Percentiles rank a stretch among this genome's conserved stretches.
Evolutionary conservation across 1,139 yeast species (phyloP).

Genomic region (Lodderomyces jiufengensis): DNA sequence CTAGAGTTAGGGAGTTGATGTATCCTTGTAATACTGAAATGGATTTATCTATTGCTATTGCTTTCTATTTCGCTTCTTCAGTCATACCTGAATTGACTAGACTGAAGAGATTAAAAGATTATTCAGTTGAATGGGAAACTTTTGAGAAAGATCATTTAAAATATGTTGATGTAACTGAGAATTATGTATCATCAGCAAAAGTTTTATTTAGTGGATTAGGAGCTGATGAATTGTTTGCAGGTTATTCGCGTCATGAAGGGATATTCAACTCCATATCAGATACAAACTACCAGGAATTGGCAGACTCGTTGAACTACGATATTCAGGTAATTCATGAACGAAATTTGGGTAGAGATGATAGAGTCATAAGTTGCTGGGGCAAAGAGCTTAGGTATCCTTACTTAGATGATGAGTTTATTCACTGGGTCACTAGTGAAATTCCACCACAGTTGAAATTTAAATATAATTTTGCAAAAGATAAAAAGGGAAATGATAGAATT

Average conservation of each 20-base stretch:
- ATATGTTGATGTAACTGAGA: slow-evolving; percentile 8
- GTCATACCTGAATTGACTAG: slow-evolving; percentile 24
- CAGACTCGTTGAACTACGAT: slow-evolving; percentile 60
- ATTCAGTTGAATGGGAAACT: slow-evolving; percentile 19
- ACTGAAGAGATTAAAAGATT: slow-evolving; percentile 15
- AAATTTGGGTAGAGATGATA: slow-evolving; percentile 87
- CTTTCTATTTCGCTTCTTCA: slow-evolving; percentile 82
- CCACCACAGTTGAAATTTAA: slow-evolving; percentile 51
- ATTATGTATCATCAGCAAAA: slow-evolving; percentile 51
- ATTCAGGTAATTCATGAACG: slow-evolving; percentile 70
- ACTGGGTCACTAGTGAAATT: slow-evolving; percentile 44
- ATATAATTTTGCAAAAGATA: slow-evolving; percentile 29
- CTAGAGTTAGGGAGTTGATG: slow-evolving; percentile 61
- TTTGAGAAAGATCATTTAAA: slow-evolving; percentile 17
- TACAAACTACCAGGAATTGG: slow-evolving; percentile 24
- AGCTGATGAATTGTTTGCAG: slow-evolving; percentile 94
- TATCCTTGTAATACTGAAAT: slow-evolving; percentile 86
- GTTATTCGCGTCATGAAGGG: slow-evolving; percentile 76
- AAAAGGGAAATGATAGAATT: slow-evolving; percentile 24
- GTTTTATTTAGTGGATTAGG: slow-evolving; percentile 93
- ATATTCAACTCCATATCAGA: slow-evolving; percentile 33
- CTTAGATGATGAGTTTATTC: slow-evolving; percentile 61
- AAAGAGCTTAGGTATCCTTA: slow-evolving; percentile 90
- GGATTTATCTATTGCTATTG: slow-evolving; percentile 93
- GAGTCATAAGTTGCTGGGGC: slow-evolving; percentile 83